Evolutionary conservation across 1,139 yeast genomes (phyloP).

Genomic region (Taphrina confusa): DNA sequence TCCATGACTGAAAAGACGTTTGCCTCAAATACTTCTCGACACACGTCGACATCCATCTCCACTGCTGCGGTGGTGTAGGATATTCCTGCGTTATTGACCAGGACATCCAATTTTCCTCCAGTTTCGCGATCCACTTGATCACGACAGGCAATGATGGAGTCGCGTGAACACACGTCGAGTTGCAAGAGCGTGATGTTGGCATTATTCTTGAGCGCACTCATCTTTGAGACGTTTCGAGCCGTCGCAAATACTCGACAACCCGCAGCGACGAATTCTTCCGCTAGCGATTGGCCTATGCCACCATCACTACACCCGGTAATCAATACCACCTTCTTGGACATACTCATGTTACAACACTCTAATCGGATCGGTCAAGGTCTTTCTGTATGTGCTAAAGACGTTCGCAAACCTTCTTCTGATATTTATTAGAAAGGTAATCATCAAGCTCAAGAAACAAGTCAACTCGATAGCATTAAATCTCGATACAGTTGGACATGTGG

Average conservation of each 20-base stretch:
- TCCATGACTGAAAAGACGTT: conserved; percentile 72
- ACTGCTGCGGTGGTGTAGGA: conserved; percentile 71
- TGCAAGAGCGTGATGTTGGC: conserved; percentile 47
- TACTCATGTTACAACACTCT: not conserved
- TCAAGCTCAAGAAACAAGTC: no score
- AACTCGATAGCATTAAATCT: no score
- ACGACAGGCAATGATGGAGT: conserved; percentile 54
- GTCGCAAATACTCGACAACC: conserved; percentile 60
- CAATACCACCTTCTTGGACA: conserved; percentile 49
- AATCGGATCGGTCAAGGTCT: not conserved
- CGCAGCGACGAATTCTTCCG: conserved; percentile 62
- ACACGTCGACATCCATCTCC: conserved; percentile 62
- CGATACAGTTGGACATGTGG: not conserved
- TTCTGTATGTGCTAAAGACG: no score
- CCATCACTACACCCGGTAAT: conserved; percentile 76
- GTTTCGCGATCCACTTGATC: conserved; percentile 44
- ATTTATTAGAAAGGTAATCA: no score
- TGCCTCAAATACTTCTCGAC: conserved; percentile 61
- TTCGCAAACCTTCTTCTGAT: no score
- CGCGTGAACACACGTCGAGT: conserved; percentile 59
- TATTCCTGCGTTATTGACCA: conserved; percentile 70
- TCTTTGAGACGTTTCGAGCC: conserved; percentile 67
- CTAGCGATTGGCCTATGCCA: conserved; percentile 72
- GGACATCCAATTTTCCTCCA: conserved; percentile 51
- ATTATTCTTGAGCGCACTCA: conserved; percentile 55